Percentiles rank a stretch among this genome's conserved stretches.
Conservation (phyloP, 1,139 yeast species). For the Arxiozyma heterogenica region DNA sequence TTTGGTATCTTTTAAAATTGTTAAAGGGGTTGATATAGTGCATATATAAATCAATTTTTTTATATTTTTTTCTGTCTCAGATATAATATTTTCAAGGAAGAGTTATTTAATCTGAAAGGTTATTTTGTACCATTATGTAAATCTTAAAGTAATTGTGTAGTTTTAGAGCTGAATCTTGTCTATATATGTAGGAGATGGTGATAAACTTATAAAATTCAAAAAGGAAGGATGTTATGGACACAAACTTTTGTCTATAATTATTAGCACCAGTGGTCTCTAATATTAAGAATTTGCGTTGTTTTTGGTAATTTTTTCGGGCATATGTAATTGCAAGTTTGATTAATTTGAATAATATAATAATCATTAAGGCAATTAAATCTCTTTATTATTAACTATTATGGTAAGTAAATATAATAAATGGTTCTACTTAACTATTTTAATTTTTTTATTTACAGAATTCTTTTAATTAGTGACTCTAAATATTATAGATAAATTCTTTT, state of each 20-base stretch:
- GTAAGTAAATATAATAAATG: slow-evolving; percentile 49
- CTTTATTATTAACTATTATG: slow-evolving; percentile 30
- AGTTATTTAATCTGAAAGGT: slow-evolving; percentile 83
- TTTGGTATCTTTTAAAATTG: slow-evolving; percentile 40
- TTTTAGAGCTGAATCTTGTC: slow-evolving; percentile 98
- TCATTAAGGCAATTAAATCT: slow-evolving; percentile 54
- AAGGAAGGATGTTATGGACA: slow-evolving; percentile 98
- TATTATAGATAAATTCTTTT: slow-evolving; percentile 76
- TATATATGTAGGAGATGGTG: slow-evolving; percentile 93
- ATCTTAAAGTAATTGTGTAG: slow-evolving; percentile 91
- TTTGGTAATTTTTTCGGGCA: slow-evolving; percentile 81
- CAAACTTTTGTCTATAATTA: too few relatives aligned
- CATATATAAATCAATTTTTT: not conserved
- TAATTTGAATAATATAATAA: slow-evolving; percentile 79
- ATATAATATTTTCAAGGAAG: slow-evolving; percentile 81
- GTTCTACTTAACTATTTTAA: slow-evolving; percentile 47
- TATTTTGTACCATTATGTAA: slow-evolving; percentile 58
- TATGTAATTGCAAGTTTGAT: slow-evolving; percentile 88
- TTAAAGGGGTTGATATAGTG: slow-evolving; percentile 12
- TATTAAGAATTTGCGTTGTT: slow-evolving; percentile 84
- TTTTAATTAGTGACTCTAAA: slow-evolving; percentile 89
- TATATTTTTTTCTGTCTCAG: slow-evolving; percentile 30
- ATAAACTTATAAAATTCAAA: too few relatives aligned
- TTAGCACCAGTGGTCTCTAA: too few relatives aligned
- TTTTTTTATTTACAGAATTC: slow-evolving; percentile 58